Evolutionary conservation across 208 protist genomes (phyloP), one percentile per base, ranked within the genome.

Genomic region (Angomonas desouzai): DNA sequence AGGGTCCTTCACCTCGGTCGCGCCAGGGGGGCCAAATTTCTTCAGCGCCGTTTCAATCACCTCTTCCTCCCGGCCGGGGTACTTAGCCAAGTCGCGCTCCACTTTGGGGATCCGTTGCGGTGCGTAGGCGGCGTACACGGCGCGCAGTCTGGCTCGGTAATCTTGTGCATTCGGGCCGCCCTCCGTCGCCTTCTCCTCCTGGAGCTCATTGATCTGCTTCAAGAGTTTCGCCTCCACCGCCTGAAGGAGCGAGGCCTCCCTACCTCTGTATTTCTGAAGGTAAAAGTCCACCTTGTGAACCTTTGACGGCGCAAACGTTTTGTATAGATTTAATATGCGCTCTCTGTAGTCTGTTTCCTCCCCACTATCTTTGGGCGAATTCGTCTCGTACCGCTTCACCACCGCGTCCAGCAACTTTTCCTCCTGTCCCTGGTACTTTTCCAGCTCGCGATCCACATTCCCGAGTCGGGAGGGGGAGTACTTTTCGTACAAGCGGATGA

Each of bases 41-140:
- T 34, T 27, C 11, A 75, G 45, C 3, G 65, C 68, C 0, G 62
- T 72, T 45, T 64, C 13, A 38, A 87, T 79, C 13, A 79, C 67
- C 43, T 79, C 78, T 72, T 85, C 78, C 32, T 85, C 78, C 28
- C 70, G 55, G 9, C 77, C 75, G 0, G 66, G 66, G 30, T 87
- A 83, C 70, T 80, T 77, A 32, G 73, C 43, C n/a, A 81, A 71
- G 47, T 81, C 75, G 13, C 43, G 40, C 6, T 74, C 67, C 18
- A 73, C 68, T n/a, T 55, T 55, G 30, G 27, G 45, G 20, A 73
- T 55, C 4, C 66, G 73, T 0, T 55, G 55, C 11, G 79, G 79
- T 0, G 71, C 76, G 61, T 79, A 74, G 0, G 2, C 7, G 13
- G 75, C 30, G 30, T 81, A 83, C 7, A 85, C 58, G 0, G 61